phyloP scores from a whole-genome alignment of 1,284 basidiomycete species.

The Ceratobasidium sp. region DNA sequence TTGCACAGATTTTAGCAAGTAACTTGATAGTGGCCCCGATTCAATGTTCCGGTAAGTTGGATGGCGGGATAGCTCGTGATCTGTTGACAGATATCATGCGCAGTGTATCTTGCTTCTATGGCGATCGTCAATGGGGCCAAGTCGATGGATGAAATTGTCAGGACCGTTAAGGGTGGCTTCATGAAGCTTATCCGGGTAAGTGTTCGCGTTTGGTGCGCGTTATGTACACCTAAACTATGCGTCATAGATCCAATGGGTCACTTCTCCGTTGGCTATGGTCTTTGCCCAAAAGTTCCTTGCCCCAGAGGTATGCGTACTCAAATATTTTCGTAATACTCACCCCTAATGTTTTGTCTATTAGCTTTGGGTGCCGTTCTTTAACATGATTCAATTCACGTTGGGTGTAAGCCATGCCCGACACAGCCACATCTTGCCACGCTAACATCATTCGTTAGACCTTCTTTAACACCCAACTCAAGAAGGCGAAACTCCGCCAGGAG shows the following conservation, averaged over 20 bases:
- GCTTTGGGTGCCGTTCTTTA: slow-evolving; percentile 83
- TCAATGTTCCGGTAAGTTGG: slow-evolving; percentile 68
- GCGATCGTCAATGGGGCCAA: slow-evolving; percentile 86
- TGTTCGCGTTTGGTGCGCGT: slow-evolving; percentile 46
- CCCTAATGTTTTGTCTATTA: slow-evolving; percentile 50
- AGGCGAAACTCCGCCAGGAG: slow-evolving; percentile 58
- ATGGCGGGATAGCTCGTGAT: not conserved
- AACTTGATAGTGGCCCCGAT: slow-evolving; percentile 84
- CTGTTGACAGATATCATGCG: slow-evolving; percentile 3
- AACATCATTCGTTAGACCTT: slow-evolving; percentile 63
- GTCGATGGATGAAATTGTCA: slow-evolving; percentile 70
- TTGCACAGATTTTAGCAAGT: slow-evolving; percentile 80
- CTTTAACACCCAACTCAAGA: slow-evolving; percentile 77
- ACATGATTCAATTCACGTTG: slow-evolving; percentile 70
- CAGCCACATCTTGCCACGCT: not conserved
- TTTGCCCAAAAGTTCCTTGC: slow-evolving; percentile 81
- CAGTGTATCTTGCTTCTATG: slow-evolving; percentile 77
- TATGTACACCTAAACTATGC: slow-evolving; percentile 41
- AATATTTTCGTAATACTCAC: not conserved
- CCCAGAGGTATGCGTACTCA: slow-evolving; percentile 62
- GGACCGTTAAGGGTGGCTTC: slow-evolving; percentile 80
- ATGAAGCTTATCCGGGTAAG: slow-evolving; percentile 76
- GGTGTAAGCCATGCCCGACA: slow-evolving; percentile 61
- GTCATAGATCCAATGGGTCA: slow-evolving; percentile 72
- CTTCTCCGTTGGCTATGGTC: slow-evolving; percentile 74